Conservation (phyloP, 2,329 filamentous ascomycete genomes). For the Calonectria pseudoturangicola region DNA sequence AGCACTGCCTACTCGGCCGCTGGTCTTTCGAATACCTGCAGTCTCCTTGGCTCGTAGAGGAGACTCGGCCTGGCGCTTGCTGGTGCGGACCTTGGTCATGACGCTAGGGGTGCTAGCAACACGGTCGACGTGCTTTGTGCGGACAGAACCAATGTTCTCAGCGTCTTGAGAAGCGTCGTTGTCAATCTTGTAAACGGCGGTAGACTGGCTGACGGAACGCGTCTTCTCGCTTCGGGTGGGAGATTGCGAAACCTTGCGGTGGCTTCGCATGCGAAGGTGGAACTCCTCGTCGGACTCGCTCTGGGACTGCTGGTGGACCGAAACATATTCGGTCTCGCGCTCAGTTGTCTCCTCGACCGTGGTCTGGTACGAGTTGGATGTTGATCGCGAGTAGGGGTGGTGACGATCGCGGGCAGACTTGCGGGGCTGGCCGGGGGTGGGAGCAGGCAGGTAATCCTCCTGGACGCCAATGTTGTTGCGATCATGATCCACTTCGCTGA, state of each 20-base stretch:
- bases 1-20: slow-evolving; percentile 78
- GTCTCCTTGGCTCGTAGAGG: slow-evolving; percentile 71
- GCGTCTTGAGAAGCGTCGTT: slow-evolving; percentile 82
- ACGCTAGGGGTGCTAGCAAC: slow-evolving; percentile 73
- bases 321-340: slow-evolving; percentile 76
- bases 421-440: slow-evolving; percentile 95
- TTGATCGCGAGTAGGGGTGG: slow-evolving; percentile 80
- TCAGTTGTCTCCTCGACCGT: slow-evolving; percentile 68
- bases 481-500: slow-evolving; percentile 96
- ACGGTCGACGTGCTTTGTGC: slow-evolving; percentile 74
- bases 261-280: slow-evolving; percentile 83
- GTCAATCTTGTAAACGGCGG: slow-evolving; percentile 79
- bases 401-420: slow-evolving; percentile 90
- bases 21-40: slow-evolving; percentile 78
- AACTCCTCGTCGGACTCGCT: slow-evolving; percentile 90
- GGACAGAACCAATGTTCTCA: slow-evolving; percentile 79
- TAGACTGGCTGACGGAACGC: slow-evolving; percentile 85
- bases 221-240: slow-evolving; percentile 77
- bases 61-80: slow-evolving; percentile 72
- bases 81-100: slow-evolving; percentile 79
- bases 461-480: slow-evolving; percentile 79
- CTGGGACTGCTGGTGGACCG: slow-evolving; percentile 76
- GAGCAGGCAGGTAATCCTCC: slow-evolving; percentile 94
- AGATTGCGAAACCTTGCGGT: slow-evolving; percentile 78
- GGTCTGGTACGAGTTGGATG: slow-evolving; percentile 62